Evolutionary conservation across 2,329 filamentous ascomycete species (phyloP).

Genomic region (Pseudocercospora vitis): DNA sequence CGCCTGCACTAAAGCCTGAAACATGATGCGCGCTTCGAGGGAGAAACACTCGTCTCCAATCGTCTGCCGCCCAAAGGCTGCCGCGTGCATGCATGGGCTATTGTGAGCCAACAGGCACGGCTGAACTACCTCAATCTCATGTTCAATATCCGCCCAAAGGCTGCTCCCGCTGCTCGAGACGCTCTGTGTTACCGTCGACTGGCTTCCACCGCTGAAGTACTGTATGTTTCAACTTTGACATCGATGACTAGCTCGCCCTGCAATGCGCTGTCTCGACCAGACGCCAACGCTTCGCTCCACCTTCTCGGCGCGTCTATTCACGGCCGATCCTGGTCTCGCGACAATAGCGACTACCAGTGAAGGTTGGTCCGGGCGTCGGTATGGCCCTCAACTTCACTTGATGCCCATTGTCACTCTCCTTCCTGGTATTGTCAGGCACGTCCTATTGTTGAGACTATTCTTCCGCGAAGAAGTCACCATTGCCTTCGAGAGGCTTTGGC

Average conservation of each 20-base stretch:
- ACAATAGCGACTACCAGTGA: slow-evolving; percentile 31
- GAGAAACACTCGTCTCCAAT: slow-evolving; percentile 16
- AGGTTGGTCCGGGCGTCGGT: slow-evolving; percentile 16
- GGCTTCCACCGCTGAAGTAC: slow-evolving; percentile 7
- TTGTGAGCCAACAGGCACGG: slow-evolving; percentile 12
- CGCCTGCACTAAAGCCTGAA: slow-evolving; percentile 12
- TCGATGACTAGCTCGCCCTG: slow-evolving; percentile 2
- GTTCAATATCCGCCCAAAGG: not conserved
- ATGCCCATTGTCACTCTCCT: slow-evolving; percentile 26
- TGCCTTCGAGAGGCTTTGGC: slow-evolving; percentile 33
- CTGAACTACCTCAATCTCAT: slow-evolving; percentile 5
- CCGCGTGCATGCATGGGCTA: slow-evolving; percentile 9
- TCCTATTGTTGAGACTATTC: slow-evolving; percentile 42
- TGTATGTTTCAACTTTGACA: slow-evolving; percentile 14
- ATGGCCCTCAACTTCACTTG: slow-evolving; percentile 23
- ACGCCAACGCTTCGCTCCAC: slow-evolving; percentile 10
- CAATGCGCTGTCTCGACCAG: slow-evolving; percentile 9
- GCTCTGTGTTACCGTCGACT: slow-evolving; percentile 12
- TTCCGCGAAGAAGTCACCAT: slow-evolving; percentile 34
- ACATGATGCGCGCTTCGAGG: slow-evolving; percentile 15
- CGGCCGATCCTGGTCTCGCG: slow-evolving; percentile 23
- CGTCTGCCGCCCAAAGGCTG: slow-evolving; percentile 4
- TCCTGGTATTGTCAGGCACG: slow-evolving; percentile 38
- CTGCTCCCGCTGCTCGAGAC: slow-evolving; percentile 10
- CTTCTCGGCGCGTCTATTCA: slow-evolving; percentile 28